Conservation (phyloP, 2,329 filamentous ascomycete genomes). For the Cyphellophora attinorum region DNA sequence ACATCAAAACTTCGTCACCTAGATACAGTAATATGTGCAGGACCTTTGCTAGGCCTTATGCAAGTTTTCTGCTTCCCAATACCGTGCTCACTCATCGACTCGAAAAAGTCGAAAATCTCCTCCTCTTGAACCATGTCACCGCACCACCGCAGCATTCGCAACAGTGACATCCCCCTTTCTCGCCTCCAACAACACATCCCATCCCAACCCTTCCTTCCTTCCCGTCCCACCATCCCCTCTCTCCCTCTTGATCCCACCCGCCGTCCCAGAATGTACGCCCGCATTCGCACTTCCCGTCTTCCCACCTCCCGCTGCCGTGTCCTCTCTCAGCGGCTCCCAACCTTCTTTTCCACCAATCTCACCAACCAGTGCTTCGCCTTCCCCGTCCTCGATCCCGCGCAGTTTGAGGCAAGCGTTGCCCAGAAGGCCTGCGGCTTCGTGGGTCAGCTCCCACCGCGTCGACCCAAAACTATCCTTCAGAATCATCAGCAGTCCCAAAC, state of each 20-base stretch:
- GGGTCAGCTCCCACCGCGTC: slow-evolving; percentile 82
- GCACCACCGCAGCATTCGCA: slow-evolving; percentile 8
- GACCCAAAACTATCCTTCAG: slow-evolving; percentile 72
- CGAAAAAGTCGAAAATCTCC: no score
- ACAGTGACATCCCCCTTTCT: slow-evolving; percentile 8
- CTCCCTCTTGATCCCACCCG: no score
- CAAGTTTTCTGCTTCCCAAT: no score
- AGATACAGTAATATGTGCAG: no score
- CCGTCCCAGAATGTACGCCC: no score
- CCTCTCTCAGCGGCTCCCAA: slow-evolving; percentile 1
- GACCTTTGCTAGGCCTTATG: no score
- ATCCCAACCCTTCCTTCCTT: neutral
- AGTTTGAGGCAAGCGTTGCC: slow-evolving; percentile 67
- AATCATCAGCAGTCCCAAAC: slow-evolving; percentile 70
- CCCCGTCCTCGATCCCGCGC: slow-evolving; percentile 15
- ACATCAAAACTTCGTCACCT: no score
- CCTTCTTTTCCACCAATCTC: slow-evolving; percentile 2
- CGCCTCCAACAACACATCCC: slow-evolving; percentile 2
- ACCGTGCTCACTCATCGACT: no score
- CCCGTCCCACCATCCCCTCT: no score
- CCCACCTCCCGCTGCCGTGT: neutral
- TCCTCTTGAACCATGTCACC: no score
- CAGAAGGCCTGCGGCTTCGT: slow-evolving; percentile 73
- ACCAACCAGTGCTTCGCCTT: neutral
- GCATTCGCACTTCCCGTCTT: no score